Conservation (phyloP, 352 stramenopile genomes). For the Thalassiosira gravida region DNA sequence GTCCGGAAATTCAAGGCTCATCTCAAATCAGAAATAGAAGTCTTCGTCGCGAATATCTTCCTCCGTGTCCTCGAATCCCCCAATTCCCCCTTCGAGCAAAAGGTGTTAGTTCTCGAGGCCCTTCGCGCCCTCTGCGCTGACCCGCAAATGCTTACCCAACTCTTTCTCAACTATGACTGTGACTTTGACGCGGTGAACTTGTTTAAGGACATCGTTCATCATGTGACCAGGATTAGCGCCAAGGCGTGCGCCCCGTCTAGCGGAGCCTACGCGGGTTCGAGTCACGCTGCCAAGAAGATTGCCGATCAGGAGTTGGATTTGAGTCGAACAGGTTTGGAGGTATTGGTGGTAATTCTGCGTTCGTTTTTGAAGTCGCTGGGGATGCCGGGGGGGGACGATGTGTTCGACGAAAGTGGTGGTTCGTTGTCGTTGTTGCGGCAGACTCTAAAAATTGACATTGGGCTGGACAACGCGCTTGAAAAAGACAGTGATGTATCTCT, state of each 20-base stretch:
- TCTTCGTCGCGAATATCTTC: conserved; percentile 99
- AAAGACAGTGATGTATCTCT: conserved; percentile 43
- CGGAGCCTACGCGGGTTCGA: conserved; percentile 9
- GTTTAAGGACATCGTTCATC: conserved; percentile 97
- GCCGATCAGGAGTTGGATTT: conserved; percentile 76
- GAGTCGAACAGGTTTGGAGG: conserved; percentile 88
- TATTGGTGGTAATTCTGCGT: conserved; percentile 91
- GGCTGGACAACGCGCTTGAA: conserved; percentile 66
- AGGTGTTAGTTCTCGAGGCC: conserved; percentile 94
- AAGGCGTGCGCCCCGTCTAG: conserved; percentile 85
- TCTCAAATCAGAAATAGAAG: conserved; percentile 96
- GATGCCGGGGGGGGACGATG: conserved; percentile 65
- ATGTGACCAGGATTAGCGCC: conserved; percentile 91
- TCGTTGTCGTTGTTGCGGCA: conserved; percentile 49
- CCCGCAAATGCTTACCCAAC: conserved; percentile 92
- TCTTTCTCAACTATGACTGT: conserved; percentile 99
- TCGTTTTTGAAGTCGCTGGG: conserved; percentile 90
- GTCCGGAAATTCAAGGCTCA: conserved; percentile 88
- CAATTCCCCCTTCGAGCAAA: conserved; percentile 97
- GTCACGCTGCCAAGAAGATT: conserved; percentile 58
- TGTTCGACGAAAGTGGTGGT: conserved; percentile 65
- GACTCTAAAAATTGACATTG: conserved; percentile 59
- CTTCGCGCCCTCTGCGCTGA: conserved; percentile 94
- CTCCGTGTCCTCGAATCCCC: conserved; percentile 94
- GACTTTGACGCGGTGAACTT: conserved; percentile 94